Base-by-base conservation (phyloP, 2,329 filamentous ascomycete species). In the Apiospora malaysiana region DNA sequence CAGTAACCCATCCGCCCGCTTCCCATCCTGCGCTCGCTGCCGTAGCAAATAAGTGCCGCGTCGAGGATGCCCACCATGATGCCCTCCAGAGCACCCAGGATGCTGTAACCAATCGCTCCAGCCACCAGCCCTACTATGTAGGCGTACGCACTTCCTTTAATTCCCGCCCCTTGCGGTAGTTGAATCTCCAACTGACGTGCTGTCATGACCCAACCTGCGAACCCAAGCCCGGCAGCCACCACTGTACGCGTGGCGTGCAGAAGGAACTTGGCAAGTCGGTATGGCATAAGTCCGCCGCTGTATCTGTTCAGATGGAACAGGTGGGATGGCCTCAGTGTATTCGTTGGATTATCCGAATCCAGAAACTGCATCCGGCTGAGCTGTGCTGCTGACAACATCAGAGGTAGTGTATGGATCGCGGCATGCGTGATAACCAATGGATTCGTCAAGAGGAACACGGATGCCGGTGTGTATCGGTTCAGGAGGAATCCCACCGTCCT, bases 161-260 rank as follows among this genome's bases (percentile, higher is more conserved):
- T 79, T 0, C 89, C 87, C 68, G 81, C 75, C 1, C 86, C 86
- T 49, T 85, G 87, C 70, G 81, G 90, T 72, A 83, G 83, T 78
- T 83, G 85, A 25, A 96, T 85, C 68, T 88, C 85, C 4, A 98
- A 85, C 81, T 93, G 91, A 73, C 94, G 91, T 14, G 96, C 95
- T 46, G 95, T 97, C 66, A 94, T 93, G 10, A 98, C 94, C 96
- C 96, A 99, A n/a, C 94, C 95, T 4, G 93, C 95, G 77, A 98
- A 97, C 0, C 95, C 95, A 42, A 99, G 88, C 0, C 91, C 93
- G 66, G 95, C 90, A 0, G 94, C 94, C 90, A 98, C 97, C 77
- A 98, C 93, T 79, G 95, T 93, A 23, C 95, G 90, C 1, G 94
- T 96, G 3, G 95, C 94, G 76, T 98, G 94, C 4, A 99, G 89